Conservation (phyloP, 768 basidiomycete species). For the Russula abietina region DNA sequence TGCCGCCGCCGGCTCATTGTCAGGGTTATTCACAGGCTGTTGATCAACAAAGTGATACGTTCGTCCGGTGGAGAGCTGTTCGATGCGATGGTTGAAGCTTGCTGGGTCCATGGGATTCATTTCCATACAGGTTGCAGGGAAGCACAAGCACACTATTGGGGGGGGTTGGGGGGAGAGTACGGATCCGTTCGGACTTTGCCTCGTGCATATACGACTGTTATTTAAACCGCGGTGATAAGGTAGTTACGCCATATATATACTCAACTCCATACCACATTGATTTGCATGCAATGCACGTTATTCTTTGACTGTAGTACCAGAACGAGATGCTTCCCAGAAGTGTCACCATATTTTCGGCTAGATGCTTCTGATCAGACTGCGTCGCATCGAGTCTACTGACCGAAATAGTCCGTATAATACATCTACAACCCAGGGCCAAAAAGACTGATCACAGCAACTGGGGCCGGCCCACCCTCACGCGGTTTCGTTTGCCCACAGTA, state of each 20-base stretch:
- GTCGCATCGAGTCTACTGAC: background rate
- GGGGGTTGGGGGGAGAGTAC: too few species aligned
- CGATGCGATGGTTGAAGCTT: conserved; percentile 49
- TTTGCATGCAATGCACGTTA: too few species aligned
- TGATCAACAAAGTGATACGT: conserved; percentile 72
- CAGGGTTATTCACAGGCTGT: conserved; percentile 38
- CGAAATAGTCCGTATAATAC: background rate
- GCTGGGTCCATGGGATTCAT: conserved; percentile 34
- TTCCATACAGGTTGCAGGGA: background rate
- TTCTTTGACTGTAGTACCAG: too few species aligned
- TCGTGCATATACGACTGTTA: too few species aligned
- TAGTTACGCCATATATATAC: too few species aligned
- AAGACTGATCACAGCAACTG: conserved; percentile 63
- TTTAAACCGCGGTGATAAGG: too few species aligned
- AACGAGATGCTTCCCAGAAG: too few species aligned
- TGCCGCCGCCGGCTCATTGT: conserved; percentile 32
- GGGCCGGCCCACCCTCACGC: conserved; percentile 58
- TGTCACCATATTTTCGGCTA: too few species aligned
- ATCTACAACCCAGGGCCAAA: conserved; percentile 50
- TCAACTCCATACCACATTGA: too few species aligned
- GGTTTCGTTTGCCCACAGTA: conserved; percentile 73
- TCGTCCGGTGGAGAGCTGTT: conserved; percentile 50
- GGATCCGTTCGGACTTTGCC: background rate
- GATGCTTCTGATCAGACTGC: background rate
- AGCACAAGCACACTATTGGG: background rate